Evolutionary conservation across 805 yeast species (phyloP), one percentile per base, ranked within the genome.

Genomic region (Candida germanica): DNA sequence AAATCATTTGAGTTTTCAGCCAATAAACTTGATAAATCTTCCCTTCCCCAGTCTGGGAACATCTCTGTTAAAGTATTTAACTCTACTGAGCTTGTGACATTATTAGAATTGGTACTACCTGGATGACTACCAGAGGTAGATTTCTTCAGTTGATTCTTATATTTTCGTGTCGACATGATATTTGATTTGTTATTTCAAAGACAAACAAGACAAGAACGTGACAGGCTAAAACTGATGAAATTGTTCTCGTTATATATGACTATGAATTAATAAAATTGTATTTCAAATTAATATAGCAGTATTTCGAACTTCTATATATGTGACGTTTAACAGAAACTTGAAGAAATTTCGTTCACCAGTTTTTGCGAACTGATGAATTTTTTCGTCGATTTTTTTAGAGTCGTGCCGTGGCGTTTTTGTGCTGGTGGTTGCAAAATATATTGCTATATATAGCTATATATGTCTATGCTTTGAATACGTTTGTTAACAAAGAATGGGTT

Each of bases 21-120:
- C 49, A 89, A 79, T 40, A 87, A 79, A 35, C 82, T 77, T 30
- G 71, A 64, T 56, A 93, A 77, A 57, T 93, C 98, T 19, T 85
- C 95, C 36, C 74, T 70, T 31, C 85, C 75, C 98, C 98, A 93
- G 56, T 86, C 96, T 29, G 97, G 95, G 67, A 93, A 89, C 69
- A 93, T 72, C 63, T 91, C 98, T 33, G 72, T 61, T 49, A 91
- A 75, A 24, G 84, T 77, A 77, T 67, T 56, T 74, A 66, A 51
- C 41, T 64, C 64, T 28, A 37, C 46, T 16, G 31, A n/a, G n/a
- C 26, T 31, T 13, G 35, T 28, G n/a, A n/a, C n/a, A 20, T 20
- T 20, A 7, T 6, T 20, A 10, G 23, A 20, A 7, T 43, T 36
- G 13, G 39, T 14, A 8, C 33, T 22, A 12, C 31, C 24, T 8